Base-by-base conservation (phyloP, 139 green algal genomes). In the Chlorella sorokiniana region DNA sequence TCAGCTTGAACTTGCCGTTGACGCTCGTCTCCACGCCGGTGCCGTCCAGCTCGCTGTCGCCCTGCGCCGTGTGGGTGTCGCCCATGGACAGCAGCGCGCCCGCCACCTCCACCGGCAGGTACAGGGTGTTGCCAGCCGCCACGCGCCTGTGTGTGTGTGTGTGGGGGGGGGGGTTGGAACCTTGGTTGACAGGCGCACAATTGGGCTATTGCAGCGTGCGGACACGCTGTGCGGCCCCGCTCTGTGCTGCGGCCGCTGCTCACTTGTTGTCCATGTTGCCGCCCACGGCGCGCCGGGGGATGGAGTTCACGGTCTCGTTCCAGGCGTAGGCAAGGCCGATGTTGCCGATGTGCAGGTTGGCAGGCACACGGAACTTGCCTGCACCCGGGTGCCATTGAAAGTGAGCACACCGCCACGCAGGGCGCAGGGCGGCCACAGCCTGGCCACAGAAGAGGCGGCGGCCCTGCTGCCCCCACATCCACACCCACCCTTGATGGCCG, bases 271-370 rank as follows among this genome's bases (percentile, higher is more conserved):
- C 91, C 51, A 94, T 80, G 79, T 94, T 94, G 38, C 65, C 91
- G 29, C 90, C 90, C 54, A 69, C 73, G 10, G 69, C 63, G 23
- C 81, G 29, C 1, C 90, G 91, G 1, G 87, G 86, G 27, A 94
- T 81, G 45, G 83, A 89, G 78, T 87, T 79, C 0, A 90, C 83
- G 4, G 90, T 85, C 18, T 64, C 25, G 27, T 78, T 48, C 64
- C 68, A 84, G 25, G 84, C 84, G 18, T 86, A 81, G 0, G 88
- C 83, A 37, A 94, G 42, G 3, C 88, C 88, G 25, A 94, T 93
- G 86, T 91, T 93, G 44, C 91, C 91, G 44, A 94, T 90, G 85
- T 94, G 91, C 59, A 92, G 81, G 78, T 94, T 94, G 67, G 84
- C 54, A 0, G 86, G 85, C 22, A 94, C 77, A 73, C 92, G 88